Evolutionary conservation across 306 rosid species (phyloP), one percentile per base, ranked within the genome.

Genomic region (Quercus bicolor): DNA sequence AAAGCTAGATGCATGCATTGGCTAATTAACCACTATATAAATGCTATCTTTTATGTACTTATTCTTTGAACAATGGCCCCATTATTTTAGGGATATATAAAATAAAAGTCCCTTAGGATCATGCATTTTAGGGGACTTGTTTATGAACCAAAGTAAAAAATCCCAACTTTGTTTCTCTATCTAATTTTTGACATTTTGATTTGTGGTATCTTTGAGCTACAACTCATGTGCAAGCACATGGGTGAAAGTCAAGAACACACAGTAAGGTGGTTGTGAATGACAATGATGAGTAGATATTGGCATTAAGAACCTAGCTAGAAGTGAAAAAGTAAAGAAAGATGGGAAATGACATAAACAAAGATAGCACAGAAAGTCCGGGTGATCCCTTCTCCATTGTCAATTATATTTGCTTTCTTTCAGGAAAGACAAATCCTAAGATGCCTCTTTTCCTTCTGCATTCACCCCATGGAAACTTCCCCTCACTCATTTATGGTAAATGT

Each of bases 391-490:
- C 82, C 82, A 78, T 78, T 77, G 89, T 87, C 87, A 75, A 84
- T 84, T 80, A 73, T 26, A 77, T 48, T 89, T 87, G 70, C 91
- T 56, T 48, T 84, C 75, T 83, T 83, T 83, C 82, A 88, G 75
- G 90, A 89, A 90, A 85, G 92, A 92, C 96, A 93, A 89, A 85
- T 81, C 78, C 87, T 87, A 70, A 88, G 98, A 91, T 93, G 94
- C 94, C 84, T 81, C 77, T 80, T 92, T 90, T 77, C 84, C 92
- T 81, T 83, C 85, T 86, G 80, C 78, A 81, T 45, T 64, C 76
- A 82, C 75, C 77, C 76, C 76, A 57, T 85, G 86, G 89, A 89
- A 88, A 84, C 78, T 76, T 80, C 80, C 83, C 37, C 78, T 75
- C 73, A 33, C 77, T 81, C 82, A 29, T 43, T 70, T 29, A 74